These are phyloP conservation scores for Rhododendron griersonianum DNA, from an alignment of 148 eudicot genomes.

Conservation along the genomic window DNA sequence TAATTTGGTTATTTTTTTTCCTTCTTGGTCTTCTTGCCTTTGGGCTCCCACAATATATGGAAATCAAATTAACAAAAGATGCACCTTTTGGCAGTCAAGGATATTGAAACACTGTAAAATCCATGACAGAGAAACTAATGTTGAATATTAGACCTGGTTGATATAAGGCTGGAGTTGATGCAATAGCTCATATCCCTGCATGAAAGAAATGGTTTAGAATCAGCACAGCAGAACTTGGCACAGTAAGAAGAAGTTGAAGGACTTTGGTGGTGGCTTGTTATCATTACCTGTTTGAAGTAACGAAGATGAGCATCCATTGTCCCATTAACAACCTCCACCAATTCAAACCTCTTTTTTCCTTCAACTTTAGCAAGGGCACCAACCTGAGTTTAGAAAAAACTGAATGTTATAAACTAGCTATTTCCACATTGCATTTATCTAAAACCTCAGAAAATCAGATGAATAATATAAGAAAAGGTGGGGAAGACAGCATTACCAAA, in stretches of 20 bases:
- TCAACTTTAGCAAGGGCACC: slow-evolving; percentile 72
- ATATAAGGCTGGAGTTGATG: slow-evolving; percentile 89
- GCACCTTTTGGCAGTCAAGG: not conserved
- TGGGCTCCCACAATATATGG: not conserved
- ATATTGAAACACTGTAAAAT: slow-evolving; percentile 2
- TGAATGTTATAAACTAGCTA: slow-evolving; percentile 3
- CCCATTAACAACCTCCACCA: slow-evolving; percentile 78
- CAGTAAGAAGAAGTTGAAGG: not conserved
- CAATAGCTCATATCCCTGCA: slow-evolving; percentile 87
- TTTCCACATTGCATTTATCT: slow-evolving; percentile 3
- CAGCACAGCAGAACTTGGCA: slow-evolving; percentile 12
- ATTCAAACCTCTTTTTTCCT: slow-evolving; percentile 83
- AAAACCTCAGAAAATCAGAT: not conserved
- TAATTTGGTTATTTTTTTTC: not conserved
- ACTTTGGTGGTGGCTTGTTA: not conserved
- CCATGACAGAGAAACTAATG: slow-evolving; percentile 4
- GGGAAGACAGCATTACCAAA: slow-evolving; percentile 42
- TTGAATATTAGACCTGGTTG: slow-evolving; percentile 51
- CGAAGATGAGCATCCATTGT: slow-evolving; percentile 91
- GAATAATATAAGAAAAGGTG: not conserved
- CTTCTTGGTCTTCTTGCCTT: not conserved
- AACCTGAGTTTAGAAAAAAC: slow-evolving; percentile 41
- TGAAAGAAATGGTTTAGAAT: slow-evolving; percentile 13
- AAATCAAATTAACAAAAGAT: slow-evolving; percentile 5
- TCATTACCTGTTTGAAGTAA: slow-evolving; percentile 73